Evolutionary conservation across 2,329 filamentous ascomycete species (phyloP).

Genomic region (Fusarium sp.): DNA sequence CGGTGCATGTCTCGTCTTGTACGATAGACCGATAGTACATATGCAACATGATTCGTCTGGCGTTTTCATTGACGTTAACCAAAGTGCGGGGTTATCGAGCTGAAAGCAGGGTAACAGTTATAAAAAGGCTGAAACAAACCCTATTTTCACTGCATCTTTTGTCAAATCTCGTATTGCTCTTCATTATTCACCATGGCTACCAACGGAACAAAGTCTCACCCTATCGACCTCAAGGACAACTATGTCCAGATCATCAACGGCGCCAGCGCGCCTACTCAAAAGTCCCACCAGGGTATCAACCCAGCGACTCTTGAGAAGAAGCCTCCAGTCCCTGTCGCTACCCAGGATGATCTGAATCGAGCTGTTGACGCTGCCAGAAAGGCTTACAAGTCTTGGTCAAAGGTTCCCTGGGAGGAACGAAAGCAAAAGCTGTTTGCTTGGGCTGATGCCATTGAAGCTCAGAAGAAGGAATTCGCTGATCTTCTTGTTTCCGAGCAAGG

Average conservation of each 20-base stretch:
- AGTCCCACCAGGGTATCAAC: conserved; percentile 38
- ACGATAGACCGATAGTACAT: background rate
- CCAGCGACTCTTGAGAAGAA: conserved; percentile 44
- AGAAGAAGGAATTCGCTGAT: conserved; percentile 31
- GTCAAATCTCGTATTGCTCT: background rate
- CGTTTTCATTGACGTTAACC: background rate
- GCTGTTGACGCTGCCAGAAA: conserved; percentile 36
- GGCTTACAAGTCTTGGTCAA: conserved; percentile 42
- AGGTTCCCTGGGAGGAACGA: conserved; percentile 36
- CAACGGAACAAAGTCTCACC: conserved; percentile 8
- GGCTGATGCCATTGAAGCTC: conserved; percentile 38
- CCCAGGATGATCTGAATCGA: conserved; percentile 34
- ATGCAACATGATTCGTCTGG: conserved; percentile 7
- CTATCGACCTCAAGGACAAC: conserved; percentile 18
- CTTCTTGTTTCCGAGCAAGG: conserved; percentile 42
- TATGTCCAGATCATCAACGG: conserved; percentile 40
- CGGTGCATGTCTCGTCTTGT: background rate
- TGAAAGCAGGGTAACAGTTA: background rate
- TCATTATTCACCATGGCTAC: conserved; percentile 6
- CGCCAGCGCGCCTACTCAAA: conserved; percentile 22
- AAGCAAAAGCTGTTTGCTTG: conserved; percentile 31
- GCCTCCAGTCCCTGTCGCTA: conserved; percentile 40
- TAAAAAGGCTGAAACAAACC: background rate
- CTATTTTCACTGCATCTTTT: background rate
- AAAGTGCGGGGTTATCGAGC: conserved; percentile 12